Percentiles rank a stretch among this genome's conserved stretches.
phyloP scores from a whole-genome alignment of 257 asterid species.

The Galeopsis tetrahit region DNA sequence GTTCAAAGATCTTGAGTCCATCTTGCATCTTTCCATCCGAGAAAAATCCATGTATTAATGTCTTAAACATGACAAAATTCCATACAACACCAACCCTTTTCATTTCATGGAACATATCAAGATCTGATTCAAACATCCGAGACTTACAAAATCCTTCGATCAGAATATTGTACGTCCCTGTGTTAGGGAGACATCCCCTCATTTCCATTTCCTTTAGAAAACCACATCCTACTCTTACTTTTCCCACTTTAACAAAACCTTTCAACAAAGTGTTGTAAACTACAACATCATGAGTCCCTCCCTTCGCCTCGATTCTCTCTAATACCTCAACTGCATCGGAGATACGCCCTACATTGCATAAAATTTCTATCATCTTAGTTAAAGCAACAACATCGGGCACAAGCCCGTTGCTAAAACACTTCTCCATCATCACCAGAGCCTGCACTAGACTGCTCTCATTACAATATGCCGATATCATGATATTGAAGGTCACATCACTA shows the following conservation, averaged over 20 bases:
- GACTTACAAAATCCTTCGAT: slow-evolving; percentile 70
- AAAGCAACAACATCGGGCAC: slow-evolving; percentile 70
- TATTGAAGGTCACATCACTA: slow-evolving; percentile 77
- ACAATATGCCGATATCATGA: slow-evolving; percentile 78
- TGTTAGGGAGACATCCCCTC: slow-evolving; percentile 81
- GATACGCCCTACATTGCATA: slow-evolving; percentile 58
- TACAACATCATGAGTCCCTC: slow-evolving; percentile 68
- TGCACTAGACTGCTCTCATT: slow-evolving; percentile 64
- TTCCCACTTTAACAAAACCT: slow-evolving; percentile 70
- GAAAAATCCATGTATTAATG: slow-evolving; percentile 68
- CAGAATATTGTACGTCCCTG: slow-evolving; percentile 70
- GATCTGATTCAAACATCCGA: slow-evolving; percentile 63
- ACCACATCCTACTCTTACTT: slow-evolving; percentile 56
- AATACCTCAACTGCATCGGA: slow-evolving; percentile 79
- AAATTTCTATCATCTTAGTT: slow-evolving; percentile 65
- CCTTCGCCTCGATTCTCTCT: slow-evolving; percentile 70
- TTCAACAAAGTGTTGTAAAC: slow-evolving; percentile 74
- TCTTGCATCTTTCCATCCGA: slow-evolving; percentile 56
- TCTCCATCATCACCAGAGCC: slow-evolving; percentile 83
- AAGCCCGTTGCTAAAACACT: slow-evolving; percentile 63
- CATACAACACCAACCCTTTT: slow-evolving; percentile 60
- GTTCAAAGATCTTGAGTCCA: slow-evolving; percentile 70
- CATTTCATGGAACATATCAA: slow-evolving; percentile 87
- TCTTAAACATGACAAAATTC: slow-evolving; percentile 62
- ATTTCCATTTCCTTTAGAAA: slow-evolving; percentile 79